Base-by-base conservation (phyloP, 257 asterid species). In the Vinca minor region DNA sequence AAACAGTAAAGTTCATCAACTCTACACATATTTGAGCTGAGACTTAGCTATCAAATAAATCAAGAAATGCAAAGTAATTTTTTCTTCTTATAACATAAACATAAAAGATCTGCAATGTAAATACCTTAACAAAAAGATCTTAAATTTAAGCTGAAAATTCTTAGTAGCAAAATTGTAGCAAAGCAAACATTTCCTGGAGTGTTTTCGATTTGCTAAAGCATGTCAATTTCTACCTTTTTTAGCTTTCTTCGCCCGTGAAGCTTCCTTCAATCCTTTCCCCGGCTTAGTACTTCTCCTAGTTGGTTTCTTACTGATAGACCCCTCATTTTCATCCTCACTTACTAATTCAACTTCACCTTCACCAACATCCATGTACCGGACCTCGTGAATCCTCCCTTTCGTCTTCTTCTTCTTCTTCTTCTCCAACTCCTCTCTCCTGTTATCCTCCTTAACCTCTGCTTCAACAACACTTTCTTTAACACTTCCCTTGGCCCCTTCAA, bases 341-440 rank as follows among this genome's bases (percentile, higher is more conserved):
- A 59, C 85, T 56, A 77, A 39, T 55, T 71, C 91, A 76, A 71
- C 93, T 20, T 68, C 73, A 46, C 64, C 76, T 14, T 38, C 53
- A 41, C 64, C 87, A 31, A 72, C 83, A 78, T 91, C 98, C 96
- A 91, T 91, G 60, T 85, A 87, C 0, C 70, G 69, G 69, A 91
- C 89, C 77, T 88, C 96, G 12, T 83, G 94, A 71, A 88, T 83
- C 73, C 96, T 84, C 58, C 98, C 98, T 58, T 68, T 74, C n/a
- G n/a, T n/a, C n/a, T n/a, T n/a, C 55, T 78, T 74, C 74, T 85
- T 90, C 83, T 78, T 77, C 71, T 59, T 78, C 69, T 70, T 56
- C 60, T 71, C 70, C 31, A 60, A 74, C 38, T 70, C 56, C 20
- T 65, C 62, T 31, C 26, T 38, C n/a, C n/a, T n/a, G n/a, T n/a